Evolutionary conservation across 2,329 filamentous ascomycete genomes (phyloP), one percentile per base, ranked within the genome.

Genomic region (Cladophialophora chaetospira): DNA sequence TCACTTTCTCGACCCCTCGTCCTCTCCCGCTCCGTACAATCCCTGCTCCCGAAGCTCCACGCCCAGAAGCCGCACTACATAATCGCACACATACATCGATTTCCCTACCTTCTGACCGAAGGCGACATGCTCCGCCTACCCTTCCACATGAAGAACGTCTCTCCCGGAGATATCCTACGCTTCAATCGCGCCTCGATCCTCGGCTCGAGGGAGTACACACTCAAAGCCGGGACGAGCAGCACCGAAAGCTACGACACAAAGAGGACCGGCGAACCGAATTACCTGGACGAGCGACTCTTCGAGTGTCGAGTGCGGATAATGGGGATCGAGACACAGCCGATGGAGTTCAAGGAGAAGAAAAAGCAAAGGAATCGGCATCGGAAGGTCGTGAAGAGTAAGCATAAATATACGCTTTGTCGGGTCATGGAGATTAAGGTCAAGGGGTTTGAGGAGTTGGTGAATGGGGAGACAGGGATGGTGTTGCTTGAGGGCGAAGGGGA

Each of bases 161-260:
- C 81, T 5, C 87, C 91, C 0, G 94, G 94, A 26, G 93, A 97
- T 70, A 78, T 95, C 33, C 80, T 99, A 58, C 88, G 92, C 5
- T 81, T 99, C 56, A 93, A 96, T 76, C 87, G 91, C 54, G 94
- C 91, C 21, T 87, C 85, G 36, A 79, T 87, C 52, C 76, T 99
- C 42, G 94, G 94, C 25, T 93, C 87, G 65, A 82, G 94, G 62
- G 93, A 97, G 72, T 96, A 89, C 75, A 97, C 93, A 4, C 79
- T 97, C 62, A 89, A 91, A 72, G 89, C 89, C 4, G 77, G 82
- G 15, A 51, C 43, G 19, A 47, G 42, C 31, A 85, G 88, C n/a
- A 62, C 60, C 17, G 64, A 66, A 44, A 45, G 50, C 19, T 63
- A 64, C 54, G 62, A 64, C 48, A 29, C 46, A 44, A 63, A 63